phyloP scores from a whole-genome alignment of 2,329 filamentous ascomycete species.

The Bertia moriformis region DNA sequence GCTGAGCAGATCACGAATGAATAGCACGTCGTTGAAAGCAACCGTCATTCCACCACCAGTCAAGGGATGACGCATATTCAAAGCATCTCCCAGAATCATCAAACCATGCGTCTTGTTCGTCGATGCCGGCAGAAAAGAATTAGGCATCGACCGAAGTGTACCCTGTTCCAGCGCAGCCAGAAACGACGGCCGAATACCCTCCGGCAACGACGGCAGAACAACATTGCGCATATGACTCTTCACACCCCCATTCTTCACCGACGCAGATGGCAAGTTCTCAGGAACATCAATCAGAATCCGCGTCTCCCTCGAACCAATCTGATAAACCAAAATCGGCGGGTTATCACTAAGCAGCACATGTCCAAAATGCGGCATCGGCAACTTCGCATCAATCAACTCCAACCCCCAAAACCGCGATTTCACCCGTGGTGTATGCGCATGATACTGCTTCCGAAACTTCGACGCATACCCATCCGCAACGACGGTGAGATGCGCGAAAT shows the following conservation, averaged over 20 bases:
- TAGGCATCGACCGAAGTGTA: constrained; percentile 3
- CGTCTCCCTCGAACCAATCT: constrained; percentile 4
- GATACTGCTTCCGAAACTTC: constrained; percentile 3
- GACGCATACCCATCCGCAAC: constrained; percentile 4
- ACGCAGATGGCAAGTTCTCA: neutral
- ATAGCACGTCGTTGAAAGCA: constrained; percentile 3
- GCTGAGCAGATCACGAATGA: constrained; percentile 1
- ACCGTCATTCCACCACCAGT: constrained; percentile 4
- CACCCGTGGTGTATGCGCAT: neutral
- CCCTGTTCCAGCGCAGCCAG: constrained; percentile 1
- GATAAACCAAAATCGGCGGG: constrained; percentile 4
- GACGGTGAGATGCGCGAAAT: constrained; percentile 3
- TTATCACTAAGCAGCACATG: constrained; percentile 3
- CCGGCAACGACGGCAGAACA: constrained; percentile 3
- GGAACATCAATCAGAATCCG: constrained; percentile 5
- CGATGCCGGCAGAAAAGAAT: constrained; percentile 2
- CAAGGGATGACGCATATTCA: constrained; percentile 5
- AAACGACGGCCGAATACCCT: neutral
- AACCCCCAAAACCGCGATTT: constrained; percentile 4
- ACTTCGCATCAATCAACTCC: constrained; percentile 4
- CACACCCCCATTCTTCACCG: constrained; percentile 1
- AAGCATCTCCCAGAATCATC: constrained; percentile 3
- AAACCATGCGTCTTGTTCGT: neutral
- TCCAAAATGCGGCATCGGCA: constrained; percentile 1
- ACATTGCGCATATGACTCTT: constrained; percentile 2